Conservation (phyloP, 228 moss, liverwort and hornwort genomes). For the Sphagnum fallax region DNA sequence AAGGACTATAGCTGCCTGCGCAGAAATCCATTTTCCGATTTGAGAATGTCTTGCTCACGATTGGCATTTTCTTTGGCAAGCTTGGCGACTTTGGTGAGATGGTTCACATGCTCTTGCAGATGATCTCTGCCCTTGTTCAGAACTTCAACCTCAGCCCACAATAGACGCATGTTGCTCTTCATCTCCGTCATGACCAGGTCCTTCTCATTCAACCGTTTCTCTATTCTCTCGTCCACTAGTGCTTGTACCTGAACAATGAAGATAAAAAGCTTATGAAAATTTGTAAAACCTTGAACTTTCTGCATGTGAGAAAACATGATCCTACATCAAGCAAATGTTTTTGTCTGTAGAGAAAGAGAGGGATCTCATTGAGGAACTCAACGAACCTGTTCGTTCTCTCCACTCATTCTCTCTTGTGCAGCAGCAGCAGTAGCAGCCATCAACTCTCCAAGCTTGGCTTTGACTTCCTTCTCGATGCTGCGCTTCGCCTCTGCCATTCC, state of each 20-base stretch:
- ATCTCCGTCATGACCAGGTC: conserved; percentile 48
- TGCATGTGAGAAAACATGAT: too few species aligned
- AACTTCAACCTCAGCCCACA: conserved; percentile 80
- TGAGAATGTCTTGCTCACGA: conserved; percentile 50
- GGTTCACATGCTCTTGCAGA: conserved; percentile 64
- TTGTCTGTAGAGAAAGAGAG: too few species aligned
- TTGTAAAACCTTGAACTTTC: too few species aligned
- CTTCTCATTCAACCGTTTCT: conserved; percentile 50
- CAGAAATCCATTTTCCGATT: conserved; percentile 40
- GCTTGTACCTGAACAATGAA: conserved; percentile 42
- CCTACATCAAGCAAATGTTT: too few species aligned
- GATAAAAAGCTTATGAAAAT: not conserved
- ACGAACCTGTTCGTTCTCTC: conserved; percentile 58
- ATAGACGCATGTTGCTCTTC: conserved; percentile 68
- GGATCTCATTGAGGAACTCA: too few species aligned
- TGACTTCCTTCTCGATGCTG: conserved; percentile 73
- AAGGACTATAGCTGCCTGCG: conserved; percentile 45
- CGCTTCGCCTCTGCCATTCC: conserved; percentile 75
- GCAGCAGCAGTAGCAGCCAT: conserved; percentile 37
- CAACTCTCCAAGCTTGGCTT: conserved; percentile 65
- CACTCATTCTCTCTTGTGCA: conserved; percentile 61
- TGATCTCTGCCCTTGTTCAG: conserved; percentile 78
- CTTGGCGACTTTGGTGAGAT: conserved; percentile 47
- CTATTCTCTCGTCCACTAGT: conserved; percentile 62
- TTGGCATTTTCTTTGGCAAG: conserved; percentile 58